Conservation (phyloP, 2,329 filamentous ascomycete species). For the Chrysoporthe puriensis region DNA sequence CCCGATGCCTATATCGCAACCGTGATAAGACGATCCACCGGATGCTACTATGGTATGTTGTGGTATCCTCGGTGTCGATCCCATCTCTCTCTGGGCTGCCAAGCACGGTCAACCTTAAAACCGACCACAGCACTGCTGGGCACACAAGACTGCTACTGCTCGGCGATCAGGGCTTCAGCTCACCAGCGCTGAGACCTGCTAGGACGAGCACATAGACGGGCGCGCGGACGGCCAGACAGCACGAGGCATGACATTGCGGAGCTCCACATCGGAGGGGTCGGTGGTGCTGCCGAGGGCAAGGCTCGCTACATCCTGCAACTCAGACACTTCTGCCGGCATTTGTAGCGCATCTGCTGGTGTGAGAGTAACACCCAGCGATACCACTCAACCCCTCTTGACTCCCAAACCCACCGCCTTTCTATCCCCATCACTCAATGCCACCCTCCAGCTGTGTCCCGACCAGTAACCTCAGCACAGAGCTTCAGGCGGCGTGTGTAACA, state of each 20-base stretch:
- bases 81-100: slow-evolving; percentile 24
- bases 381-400: slow-evolving; percentile 17
- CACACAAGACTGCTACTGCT: background rate
- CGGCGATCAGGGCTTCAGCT: background rate
- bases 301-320: slow-evolving; percentile 15
- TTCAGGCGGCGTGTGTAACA: background rate
- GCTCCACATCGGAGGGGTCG: background rate
- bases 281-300: slow-evolving; percentile 20
- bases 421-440: background rate
- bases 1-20: slow-evolving; percentile 13
- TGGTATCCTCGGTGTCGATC: slow-evolving; percentile 23
- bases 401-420: background rate
- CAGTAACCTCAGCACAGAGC: background rate
- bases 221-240: background rate
- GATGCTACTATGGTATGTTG: slow-evolving; percentile 1
- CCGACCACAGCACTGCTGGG: background rate
- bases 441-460: background rate
- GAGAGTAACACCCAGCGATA: slow-evolving; percentile 14
- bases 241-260: background rate
- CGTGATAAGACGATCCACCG: slow-evolving; percentile 20
- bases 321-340: slow-evolving; percentile 24
- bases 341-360: slow-evolving; percentile 21
- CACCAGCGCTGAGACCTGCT: background rate
- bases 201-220: background rate
- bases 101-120: slow-evolving; percentile 24